Evolutionary conservation across 345 rosid species (phyloP).

Genomic region (Heritiera littoralis): DNA sequence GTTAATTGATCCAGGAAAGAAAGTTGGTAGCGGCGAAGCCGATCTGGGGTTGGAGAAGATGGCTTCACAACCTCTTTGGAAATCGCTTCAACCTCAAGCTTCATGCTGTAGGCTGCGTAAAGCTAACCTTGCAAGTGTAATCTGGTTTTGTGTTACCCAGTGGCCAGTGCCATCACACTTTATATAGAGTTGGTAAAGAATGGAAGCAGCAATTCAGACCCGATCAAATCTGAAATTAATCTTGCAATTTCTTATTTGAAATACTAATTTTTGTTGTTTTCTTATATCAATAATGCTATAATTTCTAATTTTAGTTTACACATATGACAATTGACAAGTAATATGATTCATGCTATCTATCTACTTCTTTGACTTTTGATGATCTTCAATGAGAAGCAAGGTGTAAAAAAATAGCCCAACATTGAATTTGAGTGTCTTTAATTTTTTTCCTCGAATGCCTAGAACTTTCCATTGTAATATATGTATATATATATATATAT

Average conservation of each 20-base stretch:
- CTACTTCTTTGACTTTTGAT: not conserved
- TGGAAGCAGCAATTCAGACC: too few species aligned
- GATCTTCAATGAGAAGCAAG: not conserved
- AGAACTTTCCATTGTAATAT: too few species aligned
- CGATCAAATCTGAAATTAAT: not conserved
- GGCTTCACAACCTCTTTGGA: not conserved
- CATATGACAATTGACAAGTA: too few species aligned
- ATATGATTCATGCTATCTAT: too few species aligned
- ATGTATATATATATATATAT: too few species aligned
- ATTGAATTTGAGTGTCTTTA: too few species aligned
- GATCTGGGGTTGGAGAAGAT: slow-evolving; percentile 10
- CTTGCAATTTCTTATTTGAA: too few species aligned
- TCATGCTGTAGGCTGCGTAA: not conserved
- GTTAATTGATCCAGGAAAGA: not conserved
- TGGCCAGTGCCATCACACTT: not conserved
- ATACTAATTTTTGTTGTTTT: too few species aligned
- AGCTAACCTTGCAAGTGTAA: not conserved
- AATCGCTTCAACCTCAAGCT: slow-evolving; percentile 1
- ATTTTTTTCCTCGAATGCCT: too few species aligned
- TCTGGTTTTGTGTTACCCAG: not conserved
- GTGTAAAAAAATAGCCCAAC: too few species aligned
- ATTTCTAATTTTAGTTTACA: too few species aligned
- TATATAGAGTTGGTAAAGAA: not conserved
- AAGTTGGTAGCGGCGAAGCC: slow-evolving; percentile 1
- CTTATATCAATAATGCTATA: too few species aligned